A percentile compares a stretch with the other conserved stretches of the same genome.
phyloP scores from a whole-genome alignment of 805 yeast genomes.

The Yamadazyma takamatsuzukensis region DNA sequence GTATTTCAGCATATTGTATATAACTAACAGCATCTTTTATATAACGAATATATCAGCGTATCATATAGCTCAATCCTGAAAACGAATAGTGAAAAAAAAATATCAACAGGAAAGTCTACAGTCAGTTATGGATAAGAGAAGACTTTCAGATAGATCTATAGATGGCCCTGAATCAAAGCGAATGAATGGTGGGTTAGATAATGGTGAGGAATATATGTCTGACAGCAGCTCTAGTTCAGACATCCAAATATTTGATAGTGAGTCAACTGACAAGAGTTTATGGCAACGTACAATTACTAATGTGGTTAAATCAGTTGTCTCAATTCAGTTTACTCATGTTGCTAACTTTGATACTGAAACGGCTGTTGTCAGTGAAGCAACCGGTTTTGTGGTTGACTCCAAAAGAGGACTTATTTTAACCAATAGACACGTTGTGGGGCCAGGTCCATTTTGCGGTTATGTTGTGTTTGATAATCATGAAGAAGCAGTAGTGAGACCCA shows the following conservation, averaged over 20 bases:
- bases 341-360: slow-evolving; percentile 82
- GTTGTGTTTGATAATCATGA: slow-evolving; percentile 94
- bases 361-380: slow-evolving; percentile 83
- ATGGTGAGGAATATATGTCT: neutral
- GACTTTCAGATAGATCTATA: no score
- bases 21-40: no score
- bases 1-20: no score
- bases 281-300: slow-evolving; percentile 83
- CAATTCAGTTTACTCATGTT: slow-evolving; percentile 86
- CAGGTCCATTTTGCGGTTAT: slow-evolving; percentile 90
- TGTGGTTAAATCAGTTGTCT: slow-evolving; percentile 83
- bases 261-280: slow-evolving; percentile 5
- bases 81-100: no score
- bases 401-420: slow-evolving; percentile 79
- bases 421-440: slow-evolving; percentile 92
- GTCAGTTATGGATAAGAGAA: no score
- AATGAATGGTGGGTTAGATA: neutral
- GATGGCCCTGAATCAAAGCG: no score
- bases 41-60: no score
- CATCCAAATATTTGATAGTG: neutral
- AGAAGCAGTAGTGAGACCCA: slow-evolving; percentile 80
- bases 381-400: slow-evolving; percentile 91
- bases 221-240: neutral
- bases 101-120: no score
- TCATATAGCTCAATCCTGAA: no score